phyloP scores from a whole-genome alignment of 2,329 filamentous ascomycete species.

The Neopestalotiopsis rosae region DNA sequence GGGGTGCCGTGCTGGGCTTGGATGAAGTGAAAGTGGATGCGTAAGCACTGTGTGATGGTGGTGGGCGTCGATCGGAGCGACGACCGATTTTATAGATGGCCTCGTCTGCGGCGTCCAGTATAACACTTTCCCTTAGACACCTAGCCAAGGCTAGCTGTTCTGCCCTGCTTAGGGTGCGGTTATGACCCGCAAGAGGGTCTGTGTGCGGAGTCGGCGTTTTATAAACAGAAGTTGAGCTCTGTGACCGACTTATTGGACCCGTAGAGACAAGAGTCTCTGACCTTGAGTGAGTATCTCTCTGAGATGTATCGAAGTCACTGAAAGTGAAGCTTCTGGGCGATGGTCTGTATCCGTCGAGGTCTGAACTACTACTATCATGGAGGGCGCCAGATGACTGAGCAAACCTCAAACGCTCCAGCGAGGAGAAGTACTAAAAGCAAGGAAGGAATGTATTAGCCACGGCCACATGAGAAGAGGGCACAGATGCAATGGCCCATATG shows the following conservation, averaged over 20 bases:
- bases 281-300: neutral
- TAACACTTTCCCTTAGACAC: slow-evolving; percentile 53
- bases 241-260: neutral
- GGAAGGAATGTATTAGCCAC: slow-evolving; percentile 25
- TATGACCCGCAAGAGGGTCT: slow-evolving; percentile 66
- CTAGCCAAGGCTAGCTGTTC: slow-evolving; percentile 65
- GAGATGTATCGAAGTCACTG: neutral
- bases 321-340: slow-evolving; percentile 16
- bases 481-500: neutral
- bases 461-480: neutral
- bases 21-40: slow-evolving; percentile 31
- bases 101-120: slow-evolving; percentile 62
- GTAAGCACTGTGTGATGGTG: slow-evolving; percentile 31
- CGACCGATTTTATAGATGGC: slow-evolving; percentile 51
- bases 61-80: slow-evolving; percentile 39
- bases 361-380: slow-evolving; percentile 17
- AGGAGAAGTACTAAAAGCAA: slow-evolving; percentile 60
- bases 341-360: slow-evolving; percentile 11
- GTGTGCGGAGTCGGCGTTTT: slow-evolving; percentile 43
- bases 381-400: slow-evolving; percentile 48
- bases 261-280: neutral
- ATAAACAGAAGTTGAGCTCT: slow-evolving; percentile 22
- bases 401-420: slow-evolving; percentile 62
- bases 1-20: slow-evolving; percentile 33
- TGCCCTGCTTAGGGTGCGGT: slow-evolving; percentile 69